Evolutionary conservation across 2,329 filamentous ascomycete species (phyloP).

Genomic region (Botryosphaeria agaves): DNA sequence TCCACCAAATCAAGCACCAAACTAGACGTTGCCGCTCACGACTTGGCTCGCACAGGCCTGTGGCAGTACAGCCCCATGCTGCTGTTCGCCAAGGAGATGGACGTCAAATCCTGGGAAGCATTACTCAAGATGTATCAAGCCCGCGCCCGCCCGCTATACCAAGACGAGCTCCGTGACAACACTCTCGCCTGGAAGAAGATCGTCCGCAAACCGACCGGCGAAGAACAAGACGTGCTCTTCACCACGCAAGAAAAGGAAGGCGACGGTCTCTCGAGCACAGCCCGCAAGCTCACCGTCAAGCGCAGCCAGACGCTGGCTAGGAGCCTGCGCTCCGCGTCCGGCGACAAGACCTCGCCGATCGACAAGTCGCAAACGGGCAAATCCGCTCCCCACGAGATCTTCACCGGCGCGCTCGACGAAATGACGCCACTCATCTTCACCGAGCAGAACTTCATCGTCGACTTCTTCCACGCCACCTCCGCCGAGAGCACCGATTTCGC

Average conservation of each 20-base stretch:
- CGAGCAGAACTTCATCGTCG: slow-evolving; percentile 94
- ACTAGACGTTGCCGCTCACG: slow-evolving; percentile 52
- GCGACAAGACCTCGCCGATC: slow-evolving; percentile 37
- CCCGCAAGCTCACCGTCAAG: slow-evolving; percentile 85
- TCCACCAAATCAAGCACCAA: slow-evolving; percentile 35
- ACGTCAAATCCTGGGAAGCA: slow-evolving; percentile 63
- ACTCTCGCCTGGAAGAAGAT: slow-evolving; percentile 64
- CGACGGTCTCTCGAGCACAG: slow-evolving; percentile 54
- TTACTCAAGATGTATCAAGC: slow-evolving; percentile 68
- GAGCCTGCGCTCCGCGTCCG: slow-evolving; percentile 48
- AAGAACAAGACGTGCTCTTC: slow-evolving; percentile 76
- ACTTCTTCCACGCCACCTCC: slow-evolving; percentile 90
- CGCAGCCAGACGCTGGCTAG: slow-evolving; percentile 75
- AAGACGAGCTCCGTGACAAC: slow-evolving; percentile 65
- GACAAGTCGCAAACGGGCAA: slow-evolving; percentile 48
- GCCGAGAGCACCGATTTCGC: slow-evolving; percentile 67
- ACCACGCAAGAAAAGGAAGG: slow-evolving; percentile 80
- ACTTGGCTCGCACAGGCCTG: slow-evolving; percentile 51
- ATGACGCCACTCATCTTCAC: slow-evolving; percentile 69
- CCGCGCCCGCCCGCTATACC: slow-evolving; percentile 60
- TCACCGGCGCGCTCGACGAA: slow-evolving; percentile 64
- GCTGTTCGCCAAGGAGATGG: slow-evolving; percentile 75
- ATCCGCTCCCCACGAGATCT: slow-evolving; percentile 63
- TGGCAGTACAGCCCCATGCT: slow-evolving; percentile 83
- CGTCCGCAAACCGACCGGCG: slow-evolving; percentile 54